Base-by-base conservation (phyloP, 331 rosid species). In the Phaseolus coccineus region DNA sequence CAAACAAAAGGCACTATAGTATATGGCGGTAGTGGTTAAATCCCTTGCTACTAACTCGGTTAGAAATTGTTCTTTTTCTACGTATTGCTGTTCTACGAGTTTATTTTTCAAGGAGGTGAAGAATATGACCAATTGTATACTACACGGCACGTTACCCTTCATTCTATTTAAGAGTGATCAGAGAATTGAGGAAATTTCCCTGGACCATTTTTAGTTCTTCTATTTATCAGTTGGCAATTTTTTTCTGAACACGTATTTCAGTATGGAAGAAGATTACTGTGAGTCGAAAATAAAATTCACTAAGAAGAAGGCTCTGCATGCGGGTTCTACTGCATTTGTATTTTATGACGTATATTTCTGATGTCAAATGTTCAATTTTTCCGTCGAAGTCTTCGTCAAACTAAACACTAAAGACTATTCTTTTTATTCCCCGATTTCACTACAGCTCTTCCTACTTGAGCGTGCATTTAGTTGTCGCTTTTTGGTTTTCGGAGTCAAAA, bases 51-150 rank as follows among this genome's bases (percentile, higher is more conserved):
- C 61, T 40, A 4, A 66, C 44, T 33, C 47, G 57, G n/a, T n/a
- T 35, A 62, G 77, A 51, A 64, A 37, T 25, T 28, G 59, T 67
- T 78, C 19, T 25, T 58, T 42, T 27, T 78, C 58, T 8, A 4
- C 10, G 48, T 12, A 1, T 22, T 77, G 33, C 14, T n/a, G 25
- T 13, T 11, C 15, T 31, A 55, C 59, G 53, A 14, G 8, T 74
- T 44, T 14, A 7, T 5, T 4, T 73, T 63, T 25, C 12, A 35
- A 50, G 73, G 15, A 76, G 13, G 28, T 13, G 4, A 65, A 28
- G 52, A 14, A 24, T 30, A 61, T 14, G 67, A 61, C 57, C 71
- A 47, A 65, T 14, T 81, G 64, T 74, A 46, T 57, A 35, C 46
- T 57, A 19, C 31, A 59, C 28, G 46, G 40, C 48, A 50, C 13